These are phyloP conservation scores for Fomitopsis schrenkii DNA, from an alignment of 1,284 basidiomycete genomes.

Conservation along the genomic window DNA sequence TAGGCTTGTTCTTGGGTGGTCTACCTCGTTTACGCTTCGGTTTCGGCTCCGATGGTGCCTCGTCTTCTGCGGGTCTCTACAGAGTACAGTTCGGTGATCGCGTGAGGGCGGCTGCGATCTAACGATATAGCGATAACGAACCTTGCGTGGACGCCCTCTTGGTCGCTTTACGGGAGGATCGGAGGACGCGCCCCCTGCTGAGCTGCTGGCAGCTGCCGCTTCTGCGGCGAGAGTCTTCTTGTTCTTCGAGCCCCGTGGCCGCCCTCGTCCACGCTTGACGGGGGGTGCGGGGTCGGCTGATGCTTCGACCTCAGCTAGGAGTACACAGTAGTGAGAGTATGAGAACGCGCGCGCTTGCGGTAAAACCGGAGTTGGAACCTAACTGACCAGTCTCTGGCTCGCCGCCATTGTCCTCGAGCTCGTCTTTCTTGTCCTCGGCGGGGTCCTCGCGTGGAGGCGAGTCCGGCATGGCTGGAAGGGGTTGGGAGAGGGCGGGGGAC, in stretches of 20 bases:
- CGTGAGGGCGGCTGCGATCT: constrained; percentile 9
- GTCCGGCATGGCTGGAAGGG: constrained; percentile 38
- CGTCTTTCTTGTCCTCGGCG: constrained; percentile 38
- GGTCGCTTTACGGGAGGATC: constrained; percentile 45
- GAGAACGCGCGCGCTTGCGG: constrained; percentile 24
- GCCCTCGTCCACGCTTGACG: constrained; percentile 68
- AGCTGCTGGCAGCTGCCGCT: constrained; percentile 29
- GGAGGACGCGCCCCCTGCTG: constrained; percentile 26
- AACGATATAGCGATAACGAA: constrained; percentile 28
- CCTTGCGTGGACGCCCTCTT: constrained; percentile 76
- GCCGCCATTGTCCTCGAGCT: constrained; percentile 38
- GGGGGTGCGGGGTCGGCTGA: constrained; percentile 17
- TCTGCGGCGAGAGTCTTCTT: constrained; percentile 50
- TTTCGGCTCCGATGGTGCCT: constrained; percentile 42
- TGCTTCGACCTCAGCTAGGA: constrained; percentile 13
- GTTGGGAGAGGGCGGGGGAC: constrained; percentile 18
- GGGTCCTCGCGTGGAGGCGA: constrained; percentile 36
- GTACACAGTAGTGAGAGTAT: constrained; percentile 11
- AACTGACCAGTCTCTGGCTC: constrained; percentile 34
- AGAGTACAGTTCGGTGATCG: constrained; percentile 13
- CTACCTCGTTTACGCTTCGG: constrained; percentile 67
- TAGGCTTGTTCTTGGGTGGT: constrained; percentile 61
- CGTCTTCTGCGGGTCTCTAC: constrained; percentile 51
- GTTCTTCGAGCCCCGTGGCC: constrained; percentile 81
- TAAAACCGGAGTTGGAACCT: constrained; percentile 21